phyloP scores from a whole-genome alignment of 352 stramenopile species.

The Elongisporangium undulatum region DNA sequence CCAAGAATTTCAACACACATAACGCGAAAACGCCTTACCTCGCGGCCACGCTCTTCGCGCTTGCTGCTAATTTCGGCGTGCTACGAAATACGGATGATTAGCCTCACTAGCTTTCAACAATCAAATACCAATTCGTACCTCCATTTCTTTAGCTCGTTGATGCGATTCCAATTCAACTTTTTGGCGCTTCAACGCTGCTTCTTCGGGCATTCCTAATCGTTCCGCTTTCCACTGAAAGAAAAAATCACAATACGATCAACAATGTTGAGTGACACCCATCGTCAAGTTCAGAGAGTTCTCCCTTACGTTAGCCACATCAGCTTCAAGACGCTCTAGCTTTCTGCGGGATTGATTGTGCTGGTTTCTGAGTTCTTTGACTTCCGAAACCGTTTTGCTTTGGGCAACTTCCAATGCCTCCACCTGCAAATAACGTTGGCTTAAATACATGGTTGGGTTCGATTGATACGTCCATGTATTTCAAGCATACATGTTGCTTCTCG shows the following conservation, averaged over 20 bases:
- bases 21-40: constrained; percentile 5
- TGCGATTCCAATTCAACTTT: constrained; percentile 63
- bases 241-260: not conserved
- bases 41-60: constrained; percentile 41
- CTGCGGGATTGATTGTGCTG: constrained; percentile 59
- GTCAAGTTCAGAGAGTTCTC: not conserved
- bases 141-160: constrained; percentile 64
- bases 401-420: constrained; percentile 59
- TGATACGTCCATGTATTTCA: too few relatives aligned
- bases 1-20: too few relatives aligned
- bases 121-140: constrained; percentile 26
- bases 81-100: constrained; percentile 16
- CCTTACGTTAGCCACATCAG: constrained; percentile 45
- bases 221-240: constrained; percentile 55
- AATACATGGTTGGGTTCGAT: not conserved
- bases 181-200: constrained; percentile 42
- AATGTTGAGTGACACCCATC: not conserved
- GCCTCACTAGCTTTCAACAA: not conserved
- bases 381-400: constrained; percentile 62
- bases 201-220: constrained; percentile 39
- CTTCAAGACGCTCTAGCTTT: constrained; percentile 67
- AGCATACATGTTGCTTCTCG: constrained; percentile 43
- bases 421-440: constrained; percentile 17
- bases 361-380: constrained; percentile 66
- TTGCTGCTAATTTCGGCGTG: constrained; percentile 71